A percentile compares a stretch with the other conserved stretches of the same genome.
Evolutionary conservation across 148 eudicot species (phyloP).

Genomic region (Hydrangea macrophylla): DNA sequence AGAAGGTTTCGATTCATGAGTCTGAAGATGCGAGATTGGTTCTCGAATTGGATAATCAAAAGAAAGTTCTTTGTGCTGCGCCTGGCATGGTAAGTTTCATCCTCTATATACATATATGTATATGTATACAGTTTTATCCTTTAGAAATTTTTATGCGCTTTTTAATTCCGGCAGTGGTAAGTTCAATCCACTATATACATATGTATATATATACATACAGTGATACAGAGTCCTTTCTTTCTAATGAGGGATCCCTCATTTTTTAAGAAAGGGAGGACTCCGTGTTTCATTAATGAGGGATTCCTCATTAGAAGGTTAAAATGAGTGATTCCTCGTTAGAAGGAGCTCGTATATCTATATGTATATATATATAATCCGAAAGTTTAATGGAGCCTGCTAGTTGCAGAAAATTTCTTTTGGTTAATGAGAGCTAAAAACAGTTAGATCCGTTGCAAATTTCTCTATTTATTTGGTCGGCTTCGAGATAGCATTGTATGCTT

Average conservation of each 20-base stretch:
- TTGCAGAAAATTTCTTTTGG: too few relatives aligned
- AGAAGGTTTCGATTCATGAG: conserved; percentile 63
- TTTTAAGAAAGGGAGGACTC: too few relatives aligned
- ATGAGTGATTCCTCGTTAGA: neutral
- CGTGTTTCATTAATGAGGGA: too few relatives aligned
- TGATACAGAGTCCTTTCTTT: too few relatives aligned
- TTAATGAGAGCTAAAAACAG: neutral
- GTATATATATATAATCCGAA: too few relatives aligned
- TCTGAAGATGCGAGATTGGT: conserved; percentile 68
- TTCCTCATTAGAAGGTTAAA: too few relatives aligned
- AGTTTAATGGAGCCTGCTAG: too few relatives aligned
- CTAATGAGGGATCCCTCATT: too few relatives aligned
- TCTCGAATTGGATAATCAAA: conserved; percentile 38
- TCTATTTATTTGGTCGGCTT: neutral
- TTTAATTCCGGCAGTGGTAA: too few relatives aligned
- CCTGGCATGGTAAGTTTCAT: conserved; percentile 49
- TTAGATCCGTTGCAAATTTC: neutral
- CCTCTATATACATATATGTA: neutral
- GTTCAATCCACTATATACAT: too few relatives aligned
- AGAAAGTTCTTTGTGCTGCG: conserved; percentile 72
- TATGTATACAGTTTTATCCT: neutral
- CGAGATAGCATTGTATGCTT: neutral
- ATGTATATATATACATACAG: too few relatives aligned
- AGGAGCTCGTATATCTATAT: neutral
- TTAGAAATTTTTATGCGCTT: neutral